Percentiles rank a stretch among this genome's conserved stretches.
Evolutionary conservation across 1,139 yeast species (phyloP).

Genomic region (Saccharomyces hybrid): DNA sequence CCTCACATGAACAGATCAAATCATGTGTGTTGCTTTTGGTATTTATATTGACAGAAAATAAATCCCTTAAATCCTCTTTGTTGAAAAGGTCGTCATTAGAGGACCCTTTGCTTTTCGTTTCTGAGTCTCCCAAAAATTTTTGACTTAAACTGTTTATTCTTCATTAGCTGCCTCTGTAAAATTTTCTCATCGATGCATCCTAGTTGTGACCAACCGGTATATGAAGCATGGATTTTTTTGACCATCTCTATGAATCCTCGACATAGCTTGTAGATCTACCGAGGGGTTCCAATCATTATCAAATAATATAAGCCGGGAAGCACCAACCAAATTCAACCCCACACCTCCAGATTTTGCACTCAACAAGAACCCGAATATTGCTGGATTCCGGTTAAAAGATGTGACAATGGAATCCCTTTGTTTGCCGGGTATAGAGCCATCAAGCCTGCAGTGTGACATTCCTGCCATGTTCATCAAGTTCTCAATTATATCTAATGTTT

Average conservation of each 20-base stretch:
- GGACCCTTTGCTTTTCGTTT: conserved; percentile 31
- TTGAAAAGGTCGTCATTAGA: conserved; percentile 50
- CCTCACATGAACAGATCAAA: conserved; percentile 61
- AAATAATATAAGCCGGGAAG: conserved; percentile 71
- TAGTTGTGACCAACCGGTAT: conserved; percentile 72
- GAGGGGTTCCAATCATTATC: conserved; percentile 97
- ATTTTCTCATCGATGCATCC: conserved; percentile 95
- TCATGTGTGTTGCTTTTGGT: conserved; percentile 77
- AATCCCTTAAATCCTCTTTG: conserved; percentile 59
- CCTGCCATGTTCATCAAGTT: conserved; percentile 44
- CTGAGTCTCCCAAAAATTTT: conserved; percentile 52
- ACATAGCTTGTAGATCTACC: conserved; percentile 90
- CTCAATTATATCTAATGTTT: conserved; percentile 74
- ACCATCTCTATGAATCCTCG: conserved; percentile 90
- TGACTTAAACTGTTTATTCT: conserved; percentile 73
- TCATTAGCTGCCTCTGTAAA: conserved; percentile 85
- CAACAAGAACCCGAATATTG: conserved; percentile 59
- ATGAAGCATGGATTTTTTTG: conserved; percentile 72
- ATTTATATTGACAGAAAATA: conserved; percentile 52
- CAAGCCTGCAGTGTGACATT: conserved; percentile 56
- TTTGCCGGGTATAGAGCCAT: conserved; percentile 72
- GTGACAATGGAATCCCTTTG: conserved; percentile 60
- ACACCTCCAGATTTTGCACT: conserved; percentile 94
- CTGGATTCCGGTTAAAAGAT: conserved; percentile 51
- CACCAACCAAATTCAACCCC: conserved; percentile 86